Base-by-base conservation (phyloP, 352 stramenopile species). In the Phytophthora brassicae region DNA sequence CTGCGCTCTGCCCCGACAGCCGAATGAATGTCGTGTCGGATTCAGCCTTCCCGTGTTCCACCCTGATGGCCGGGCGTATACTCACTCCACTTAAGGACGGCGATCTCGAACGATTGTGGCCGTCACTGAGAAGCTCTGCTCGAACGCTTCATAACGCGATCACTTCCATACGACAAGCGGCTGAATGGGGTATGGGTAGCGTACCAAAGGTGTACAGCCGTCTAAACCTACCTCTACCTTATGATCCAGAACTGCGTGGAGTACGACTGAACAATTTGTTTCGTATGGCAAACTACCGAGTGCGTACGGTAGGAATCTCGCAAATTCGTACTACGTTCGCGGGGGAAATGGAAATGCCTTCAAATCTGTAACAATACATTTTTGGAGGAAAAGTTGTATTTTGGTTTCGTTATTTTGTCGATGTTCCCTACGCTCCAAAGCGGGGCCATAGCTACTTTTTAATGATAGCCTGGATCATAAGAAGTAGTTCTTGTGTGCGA, bases 301-400 rank as follows among this genome's bases (percentile, higher is more conserved):
- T 49, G 11, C 42, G 57, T 0, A 79, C 38, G 23, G 63, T 44
- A n/a, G n/a, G n/a, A n/a, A 53, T 53, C 2, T 53, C 46, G 4
- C 46, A 53, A 20, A 53, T 43, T 6, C 46, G 29, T 13, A 31
- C 49, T 1, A 48, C 49, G 13, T 57, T 56, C 16, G 16, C 20
- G 23, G 36, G 48, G 6, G 49, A 23, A 0, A 47, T 56, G 36
- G 35, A 56, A 17, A n/a, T n/a, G n/a, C n/a, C n/a, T n/a, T 20
- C 28, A 43, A 5, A 43, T 14, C 35, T 16, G 1, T 14, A 43
- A 43, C n/a, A 43, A 43, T n/a, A n/a, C n/a, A n/a, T n/a, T n/a
- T n/a, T n/a, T n/a, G n/a, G n/a, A n/a, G n/a, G n/a, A n/a, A n/a
- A n/a, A n/a, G n/a, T n/a, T n/a, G n/a, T n/a, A n/a, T n/a, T n/a